Percentiles rank a stretch among this genome's conserved stretches.
phyloP scores from a whole-genome alignment of 2,329 filamentous ascomycete species.

The Arthrinium puccinioides region DNA sequence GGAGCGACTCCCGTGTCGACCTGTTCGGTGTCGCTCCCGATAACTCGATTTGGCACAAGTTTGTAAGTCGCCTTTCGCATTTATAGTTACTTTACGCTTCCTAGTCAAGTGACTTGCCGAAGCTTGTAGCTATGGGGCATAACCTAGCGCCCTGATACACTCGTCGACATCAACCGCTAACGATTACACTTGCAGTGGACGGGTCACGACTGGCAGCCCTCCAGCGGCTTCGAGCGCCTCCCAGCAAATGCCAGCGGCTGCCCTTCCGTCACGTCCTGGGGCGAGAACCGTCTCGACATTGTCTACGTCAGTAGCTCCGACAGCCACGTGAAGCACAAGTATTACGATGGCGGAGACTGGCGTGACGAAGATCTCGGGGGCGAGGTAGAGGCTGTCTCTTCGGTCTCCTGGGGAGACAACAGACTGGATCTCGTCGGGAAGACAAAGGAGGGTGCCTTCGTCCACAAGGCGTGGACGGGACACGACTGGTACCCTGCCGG shows the following conservation, averaged over 20 bases:
- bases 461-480: slow-evolving; percentile 16
- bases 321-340: slow-evolving; percentile 13
- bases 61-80: no score
- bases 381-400: slow-evolving; percentile 1
- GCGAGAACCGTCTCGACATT: slow-evolving; percentile 10
- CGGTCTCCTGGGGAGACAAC: slow-evolving; percentile 7
- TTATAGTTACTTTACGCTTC: no score
- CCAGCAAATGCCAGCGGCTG: slow-evolving; percentile 6
- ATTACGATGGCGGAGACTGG: slow-evolving; percentile 11
- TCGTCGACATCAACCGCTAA: no score
- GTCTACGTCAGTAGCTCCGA: slow-evolving; percentile 8
- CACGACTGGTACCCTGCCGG: slow-evolving; percentile 1
- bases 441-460: slow-evolving; percentile 6
- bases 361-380: slow-evolving; percentile 8
- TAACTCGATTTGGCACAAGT: slow-evolving; percentile 4
- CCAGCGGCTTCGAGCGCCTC: slow-evolving; percentile 9
- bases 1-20: slow-evolving; percentile 5
- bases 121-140: no score
- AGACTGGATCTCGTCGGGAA: slow-evolving; percentile 12
- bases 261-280: slow-evolving; percentile 12
- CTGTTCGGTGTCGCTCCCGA: slow-evolving; percentile 5
- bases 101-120: no score
- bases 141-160: no score
- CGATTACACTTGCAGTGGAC: no score
- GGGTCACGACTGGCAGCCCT: slow-evolving; percentile 13